These are phyloP conservation scores for Meira miltonrushii DNA, from an alignment of 1,284 basidiomycete species.

Conservation along the genomic window DNA sequence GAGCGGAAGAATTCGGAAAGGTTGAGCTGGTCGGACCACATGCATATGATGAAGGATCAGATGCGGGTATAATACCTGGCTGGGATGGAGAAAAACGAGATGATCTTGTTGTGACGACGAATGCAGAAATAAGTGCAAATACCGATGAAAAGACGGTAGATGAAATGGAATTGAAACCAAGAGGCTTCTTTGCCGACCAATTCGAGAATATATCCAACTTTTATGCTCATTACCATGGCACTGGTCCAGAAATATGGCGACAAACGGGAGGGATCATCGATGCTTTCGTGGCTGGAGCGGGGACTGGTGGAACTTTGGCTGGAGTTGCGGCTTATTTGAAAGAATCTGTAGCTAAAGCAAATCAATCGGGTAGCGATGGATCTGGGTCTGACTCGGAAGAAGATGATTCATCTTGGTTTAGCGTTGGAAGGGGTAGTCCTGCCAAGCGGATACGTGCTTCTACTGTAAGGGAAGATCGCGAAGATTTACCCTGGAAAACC, in stretches of 20 bases:
- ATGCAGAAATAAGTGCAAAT: slow-evolving; percentile 9
- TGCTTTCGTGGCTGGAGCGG: slow-evolving; percentile 91
- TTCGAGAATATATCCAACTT: slow-evolving; percentile 79
- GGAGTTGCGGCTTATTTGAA: slow-evolving; percentile 77
- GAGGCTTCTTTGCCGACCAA: slow-evolving; percentile 72
- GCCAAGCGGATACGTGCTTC: not conserved
- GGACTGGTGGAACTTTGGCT: slow-evolving; percentile 91
- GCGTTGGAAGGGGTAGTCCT: not conserved
- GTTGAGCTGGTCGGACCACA: slow-evolving; percentile 29
- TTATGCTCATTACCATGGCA: slow-evolving; percentile 79
- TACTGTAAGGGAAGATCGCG: not conserved
- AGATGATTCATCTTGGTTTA: slow-evolving; percentile 1
- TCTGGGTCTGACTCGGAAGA: not conserved
- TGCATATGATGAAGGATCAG: slow-evolving; percentile 12
- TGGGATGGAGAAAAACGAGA: slow-evolving; percentile 20
- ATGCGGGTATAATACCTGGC: slow-evolving; percentile 8
- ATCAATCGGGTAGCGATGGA: not conserved
- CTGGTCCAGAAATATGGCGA: slow-evolving; percentile 90
- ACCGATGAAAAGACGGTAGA: slow-evolving; percentile 20
- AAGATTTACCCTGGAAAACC: not conserved
- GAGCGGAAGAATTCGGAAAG: slow-evolving; percentile 39
- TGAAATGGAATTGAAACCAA: slow-evolving; percentile 26
- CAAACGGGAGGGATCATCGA: slow-evolving; percentile 78
- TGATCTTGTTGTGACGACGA: slow-evolving; percentile 33
- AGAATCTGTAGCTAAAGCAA: slow-evolving; percentile 3